Evolutionary conservation across 2,329 filamentous ascomycete species (phyloP), one percentile per base, ranked within the genome.

Genomic region (Aspergillus pseudotamarii): DNA sequence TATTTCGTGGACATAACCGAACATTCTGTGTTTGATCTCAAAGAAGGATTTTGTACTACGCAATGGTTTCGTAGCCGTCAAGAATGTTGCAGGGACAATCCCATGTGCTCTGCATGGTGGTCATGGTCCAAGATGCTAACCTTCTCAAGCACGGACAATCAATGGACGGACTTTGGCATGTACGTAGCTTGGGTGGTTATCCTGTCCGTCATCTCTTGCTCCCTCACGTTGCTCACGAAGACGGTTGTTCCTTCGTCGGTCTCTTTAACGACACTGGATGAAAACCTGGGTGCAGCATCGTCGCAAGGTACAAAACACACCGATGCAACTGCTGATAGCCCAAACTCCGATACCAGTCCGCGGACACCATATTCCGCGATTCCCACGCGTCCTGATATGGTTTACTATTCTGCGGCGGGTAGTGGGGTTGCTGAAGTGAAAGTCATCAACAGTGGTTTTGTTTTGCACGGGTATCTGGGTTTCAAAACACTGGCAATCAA

Each of bases 401-500:
- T 94, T 6, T 99, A 97, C 78, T 99, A 97, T 77, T 94, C 95
- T 9, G 95, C 94, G 63, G 94, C 94, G 48, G 95, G 95, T 56
- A 97, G 93, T 78, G 95, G 95, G 71, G 95, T 99, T 14, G 95
- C 95, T 8, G 95, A 99, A 80, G 94, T 98, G 61, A 94, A 95
- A 68, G 95, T 98, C 64, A 98, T 98, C 63, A 86, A 98, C n/a
- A 97, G 93, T 72, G 95, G 95, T 6, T 99, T 98, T 73, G 94
- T 99, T 60, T 83, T 99, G 60, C 95, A 98, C 82, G 94, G 95
- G 1, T 98, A 98, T 75, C 85, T 99, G 9, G 95, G 95, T 70
- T 78, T 96, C 45, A 91, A 91, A 73, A 98, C 95, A 0, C 84
- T 99, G 34, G 78, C 94, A 6, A 86, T 96, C 79, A 99, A 99